Evolutionary conservation across 73 alveolate genomes (phyloP), one percentile per base, ranked within the genome.

Genomic region (Symbiodinium pilosum): DNA sequence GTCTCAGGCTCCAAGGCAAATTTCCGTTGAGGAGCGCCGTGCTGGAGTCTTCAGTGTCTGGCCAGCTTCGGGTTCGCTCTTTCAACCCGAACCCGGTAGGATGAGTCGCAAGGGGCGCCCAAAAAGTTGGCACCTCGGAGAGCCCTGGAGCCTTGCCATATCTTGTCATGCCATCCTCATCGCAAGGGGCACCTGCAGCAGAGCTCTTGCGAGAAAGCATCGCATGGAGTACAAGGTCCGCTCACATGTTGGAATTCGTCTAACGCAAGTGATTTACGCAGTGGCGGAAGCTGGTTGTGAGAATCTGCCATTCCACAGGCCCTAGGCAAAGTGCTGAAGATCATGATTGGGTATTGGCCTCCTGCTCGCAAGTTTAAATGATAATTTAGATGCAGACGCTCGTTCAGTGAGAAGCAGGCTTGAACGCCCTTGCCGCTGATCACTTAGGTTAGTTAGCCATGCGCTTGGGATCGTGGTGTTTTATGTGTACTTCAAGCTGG

Each of bases 181-280:
- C 59, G 16, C 81, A 64, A 64, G 81, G 81, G 81, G 81, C 81
- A 64, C 81, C 81, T 64, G 81, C 32, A 91, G 97, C 88, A 43
- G 54, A 11, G 88, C 97, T 8, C 81, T 91, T 14, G 97, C 77
- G 40, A 47, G 88, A 43, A 68, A 85, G 56, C 97, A 91, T n/a
- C 97, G 97, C 39, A n/a, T 91, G 89, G 97, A 91, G 88, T 91
- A 91, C 88, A 91, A 91, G 97, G 97, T 81, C 2, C 28, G 69
- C 12, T 14, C 40, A 21, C 39, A 2, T 34, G 39, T 32, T 38
- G 26, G 43, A 30, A 73, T 38, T 26, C 42, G 51, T 21, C 36
- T n/a, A 38, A 24, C 86, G 42, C 6, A 34, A 32, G 86, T 4
- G 38, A 21, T 20, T 69, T 69, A 11, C 40, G 4, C 34, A 69